Evolutionary conservation across 306 rosid genomes (phyloP).

Genomic region (Calophaca sinica): DNA sequence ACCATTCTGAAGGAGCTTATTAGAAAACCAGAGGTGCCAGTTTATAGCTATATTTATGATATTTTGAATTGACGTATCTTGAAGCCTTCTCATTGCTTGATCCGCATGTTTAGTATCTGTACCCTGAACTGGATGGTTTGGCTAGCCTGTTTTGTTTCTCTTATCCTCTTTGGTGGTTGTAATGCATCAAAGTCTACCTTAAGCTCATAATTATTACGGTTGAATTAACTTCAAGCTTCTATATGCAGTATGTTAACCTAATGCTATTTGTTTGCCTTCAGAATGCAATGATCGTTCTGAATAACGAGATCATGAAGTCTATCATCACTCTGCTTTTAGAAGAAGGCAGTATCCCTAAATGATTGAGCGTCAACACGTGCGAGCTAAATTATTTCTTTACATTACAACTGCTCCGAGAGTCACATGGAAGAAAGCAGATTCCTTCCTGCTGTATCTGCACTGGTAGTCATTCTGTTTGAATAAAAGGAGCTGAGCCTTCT

Average conservation of each 20-base stretch:
- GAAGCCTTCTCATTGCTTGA: slow-evolving; percentile 36
- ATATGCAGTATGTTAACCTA: background rate
- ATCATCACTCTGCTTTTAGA: slow-evolving; percentile 83
- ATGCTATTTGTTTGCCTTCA: slow-evolving; percentile 46
- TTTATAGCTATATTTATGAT: slow-evolving; percentile 34
- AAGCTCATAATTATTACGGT: slow-evolving; percentile 17
- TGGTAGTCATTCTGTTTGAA: slow-evolving; percentile 19
- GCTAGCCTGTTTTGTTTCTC: background rate
- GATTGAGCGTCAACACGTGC: slow-evolving; percentile 35
- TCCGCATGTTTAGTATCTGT: slow-evolving; percentile 22
- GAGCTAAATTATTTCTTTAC: slow-evolving; percentile 12
- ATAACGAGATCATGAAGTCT: slow-evolving; percentile 78
- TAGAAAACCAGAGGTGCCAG: slow-evolving; percentile 84
- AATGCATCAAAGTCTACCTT: slow-evolving; percentile 30
- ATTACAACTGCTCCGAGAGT: slow-evolving; percentile 18
- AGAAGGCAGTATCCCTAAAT: slow-evolving; percentile 67
- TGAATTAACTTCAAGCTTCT: slow-evolving; percentile 22
- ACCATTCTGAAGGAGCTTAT: slow-evolving; percentile 82
- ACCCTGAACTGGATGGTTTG: slow-evolving; percentile 26
- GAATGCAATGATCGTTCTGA: slow-evolving; percentile 58
- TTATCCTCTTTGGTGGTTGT: background rate
- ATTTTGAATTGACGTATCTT: slow-evolving; percentile 15
- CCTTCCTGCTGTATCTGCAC: slow-evolving; percentile 10
- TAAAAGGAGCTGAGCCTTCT: slow-evolving; percentile 32
- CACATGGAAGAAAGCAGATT: slow-evolving; percentile 20